Percentiles rank a stretch among this genome's conserved stretches.
Evolutionary conservation across 2,329 filamentous ascomycete species (phyloP).

Genomic region (Cladosporium sp.): DNA sequence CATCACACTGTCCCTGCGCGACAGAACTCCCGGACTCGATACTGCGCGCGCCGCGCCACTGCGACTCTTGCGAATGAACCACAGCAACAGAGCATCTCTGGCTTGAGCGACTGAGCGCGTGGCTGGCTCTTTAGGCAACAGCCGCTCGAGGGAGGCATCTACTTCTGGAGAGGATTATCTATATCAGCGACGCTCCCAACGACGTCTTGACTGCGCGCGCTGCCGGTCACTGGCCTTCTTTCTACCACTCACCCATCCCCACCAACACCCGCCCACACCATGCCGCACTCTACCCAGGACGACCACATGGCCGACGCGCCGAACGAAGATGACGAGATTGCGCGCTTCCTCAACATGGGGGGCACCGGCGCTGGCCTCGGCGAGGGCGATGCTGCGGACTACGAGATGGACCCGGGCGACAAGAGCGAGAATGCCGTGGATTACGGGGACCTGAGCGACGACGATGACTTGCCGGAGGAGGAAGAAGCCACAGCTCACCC

Average conservation of each 20-base stretch:
- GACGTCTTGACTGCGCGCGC: not conserved
- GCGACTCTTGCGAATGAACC: constrained; percentile 7
- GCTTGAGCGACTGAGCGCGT: constrained; percentile 11
- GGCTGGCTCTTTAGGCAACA: not conserved
- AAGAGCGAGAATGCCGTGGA: constrained; percentile 94
- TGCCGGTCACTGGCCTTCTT: not conserved
- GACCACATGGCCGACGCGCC: constrained; percentile 23
- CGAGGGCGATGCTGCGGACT: constrained; percentile 31
- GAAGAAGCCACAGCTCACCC: constrained; percentile 50
- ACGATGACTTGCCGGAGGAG: constrained; percentile 86
- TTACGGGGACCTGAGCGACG: constrained; percentile 86
- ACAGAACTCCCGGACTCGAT: not conserved
- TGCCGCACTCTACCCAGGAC: constrained; percentile 44
- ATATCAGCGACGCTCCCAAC: not conserved
- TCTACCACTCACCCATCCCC: too few relatives aligned
- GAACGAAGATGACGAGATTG: constrained; percentile 36
- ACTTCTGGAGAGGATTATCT: not conserved
- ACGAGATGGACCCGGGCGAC: constrained; percentile 56
- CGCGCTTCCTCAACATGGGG: constrained; percentile 30
- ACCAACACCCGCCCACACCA: constrained; percentile 23
- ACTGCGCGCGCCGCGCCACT: constrained; percentile 1
- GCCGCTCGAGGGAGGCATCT: not conserved
- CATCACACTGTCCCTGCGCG: too few relatives aligned
- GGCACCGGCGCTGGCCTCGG: constrained; percentile 28
- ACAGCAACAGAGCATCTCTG: not conserved